These are phyloP conservation scores for Hypoxylon crocopeplum DNA, from an alignment of 495 filamentous ascomycete genomes.

Conservation along the genomic window DNA sequence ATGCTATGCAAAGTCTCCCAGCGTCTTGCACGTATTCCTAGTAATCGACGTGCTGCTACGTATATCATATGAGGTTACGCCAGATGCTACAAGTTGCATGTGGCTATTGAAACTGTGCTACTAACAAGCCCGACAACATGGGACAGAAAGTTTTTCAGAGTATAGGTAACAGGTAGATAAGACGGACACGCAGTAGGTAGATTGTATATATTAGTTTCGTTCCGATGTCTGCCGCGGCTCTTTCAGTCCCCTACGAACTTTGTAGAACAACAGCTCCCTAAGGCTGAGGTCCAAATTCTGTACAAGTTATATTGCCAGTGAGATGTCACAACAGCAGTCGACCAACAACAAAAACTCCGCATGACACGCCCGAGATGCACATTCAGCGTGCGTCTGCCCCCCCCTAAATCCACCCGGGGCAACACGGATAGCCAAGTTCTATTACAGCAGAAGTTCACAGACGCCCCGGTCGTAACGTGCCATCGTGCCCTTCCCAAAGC, in stretches of 20 bases:
- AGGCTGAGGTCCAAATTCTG: constrained; percentile 18
- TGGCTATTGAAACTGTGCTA: not conserved
- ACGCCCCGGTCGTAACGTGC: constrained; percentile 33
- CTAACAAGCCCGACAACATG: too few species aligned
- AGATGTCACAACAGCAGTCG: constrained; percentile 21
- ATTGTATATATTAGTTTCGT: constrained; percentile 33
- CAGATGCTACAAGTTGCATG: not conserved
- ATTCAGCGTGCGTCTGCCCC: constrained; percentile 5
- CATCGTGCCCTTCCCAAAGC: constrained; percentile 31
- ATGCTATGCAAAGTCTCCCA: too few species aligned
- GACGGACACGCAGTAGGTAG: constrained; percentile 10
- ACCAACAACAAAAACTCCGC: constrained; percentile 23
- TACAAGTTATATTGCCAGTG: constrained; percentile 30
- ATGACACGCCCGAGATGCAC: constrained; percentile 7
- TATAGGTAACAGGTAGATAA: not conserved
- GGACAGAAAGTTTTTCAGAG: too few species aligned
- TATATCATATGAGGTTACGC: too few species aligned
- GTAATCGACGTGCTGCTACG: too few species aligned
- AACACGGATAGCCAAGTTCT: constrained; percentile 31
- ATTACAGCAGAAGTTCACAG: constrained; percentile 32
- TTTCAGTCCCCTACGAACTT: constrained; percentile 9
- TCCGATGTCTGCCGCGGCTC: constrained; percentile 2
- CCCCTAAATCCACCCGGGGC: constrained; percentile 21
- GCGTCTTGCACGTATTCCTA: too few species aligned
- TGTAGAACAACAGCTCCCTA: not conserved